Percentiles rank a stretch among this genome's conserved stretches.
phyloP scores from a whole-genome alignment of 257 asterid genomes.

The Solanum peruvianum region DNA sequence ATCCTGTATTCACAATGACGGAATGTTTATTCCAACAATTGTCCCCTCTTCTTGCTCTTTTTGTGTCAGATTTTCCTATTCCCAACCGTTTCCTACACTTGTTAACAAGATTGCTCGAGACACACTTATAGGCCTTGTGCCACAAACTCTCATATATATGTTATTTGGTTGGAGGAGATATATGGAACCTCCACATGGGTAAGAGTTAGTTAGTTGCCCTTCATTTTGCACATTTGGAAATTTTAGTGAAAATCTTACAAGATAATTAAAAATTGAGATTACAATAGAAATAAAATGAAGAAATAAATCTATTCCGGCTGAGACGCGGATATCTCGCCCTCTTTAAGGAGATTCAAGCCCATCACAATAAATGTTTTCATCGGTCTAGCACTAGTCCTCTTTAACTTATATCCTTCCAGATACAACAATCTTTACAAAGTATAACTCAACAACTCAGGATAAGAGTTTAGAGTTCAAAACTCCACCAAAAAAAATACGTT shows the following conservation, averaged over 20 bases:
- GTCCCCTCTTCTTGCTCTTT: conserved; percentile 43
- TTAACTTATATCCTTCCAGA: too few species aligned
- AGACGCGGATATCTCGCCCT: too few species aligned
- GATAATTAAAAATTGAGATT: too few species aligned
- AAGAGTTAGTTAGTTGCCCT: conserved; percentile 88
- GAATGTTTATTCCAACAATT: conserved; percentile 39
- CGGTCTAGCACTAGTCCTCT: too few species aligned
- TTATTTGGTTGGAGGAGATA: conserved; percentile 82
- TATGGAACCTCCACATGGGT: conserved; percentile 74
- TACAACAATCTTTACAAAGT: too few species aligned
- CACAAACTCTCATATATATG: conserved; percentile 58
- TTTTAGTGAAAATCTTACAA: conserved; percentile 1
- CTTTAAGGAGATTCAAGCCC: too few species aligned
- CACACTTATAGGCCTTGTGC: conserved; percentile 95
- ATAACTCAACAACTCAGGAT: too few species aligned
- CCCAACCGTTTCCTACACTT: conserved; percentile 88
- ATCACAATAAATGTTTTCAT: too few species aligned
- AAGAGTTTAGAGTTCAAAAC: too few species aligned
- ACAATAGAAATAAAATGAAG: too few species aligned
- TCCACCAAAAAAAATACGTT: too few species aligned
- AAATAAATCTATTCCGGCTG: too few species aligned
- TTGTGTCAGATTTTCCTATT: conserved; percentile 78
- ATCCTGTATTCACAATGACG: conserved; percentile 33
- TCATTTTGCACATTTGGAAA: conserved; percentile 57
- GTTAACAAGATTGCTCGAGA: conserved; percentile 90